Evolutionary conservation across 2,329 filamentous ascomycete genomes (phyloP).

Genomic region (Cytospora schulzeri): DNA sequence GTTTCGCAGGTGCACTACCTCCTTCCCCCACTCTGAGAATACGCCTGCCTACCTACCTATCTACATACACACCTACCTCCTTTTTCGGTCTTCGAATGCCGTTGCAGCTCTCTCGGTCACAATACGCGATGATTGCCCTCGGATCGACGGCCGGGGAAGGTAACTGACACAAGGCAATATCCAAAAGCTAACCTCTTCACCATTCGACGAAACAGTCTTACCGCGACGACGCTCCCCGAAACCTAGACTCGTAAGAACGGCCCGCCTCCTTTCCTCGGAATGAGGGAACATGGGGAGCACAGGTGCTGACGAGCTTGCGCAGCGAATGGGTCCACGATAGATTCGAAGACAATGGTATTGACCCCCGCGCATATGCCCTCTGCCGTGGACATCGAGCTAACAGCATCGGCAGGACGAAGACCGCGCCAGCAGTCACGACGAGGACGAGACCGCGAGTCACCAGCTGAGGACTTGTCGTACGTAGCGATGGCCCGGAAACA

Average conservation of each 20-base stretch:
- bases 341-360: constrained; percentile 72
- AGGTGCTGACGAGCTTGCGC: constrained; percentile 33
- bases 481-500: background rate
- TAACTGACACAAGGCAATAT: constrained; percentile 39
- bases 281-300: background rate
- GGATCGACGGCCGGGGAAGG: constrained; percentile 36
- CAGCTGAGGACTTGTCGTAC: constrained; percentile 20
- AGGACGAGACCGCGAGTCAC: constrained; percentile 22
- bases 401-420: constrained; percentile 28
- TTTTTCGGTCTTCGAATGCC: constrained; percentile 37
- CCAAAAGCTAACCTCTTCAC: constrained; percentile 47
- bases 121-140: constrained; percentile 35
- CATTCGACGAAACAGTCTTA: constrained; percentile 56
- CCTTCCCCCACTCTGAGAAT: constrained; percentile 37
- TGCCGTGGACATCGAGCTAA: constrained; percentile 4
- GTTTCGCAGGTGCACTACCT: constrained; percentile 31
- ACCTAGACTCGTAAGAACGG: constrained; percentile 67
- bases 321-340: constrained; percentile 96
- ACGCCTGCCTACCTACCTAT: constrained; percentile 14
- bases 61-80: constrained; percentile 27
- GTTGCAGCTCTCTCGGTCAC: constrained; percentile 35
- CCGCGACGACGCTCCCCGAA: constrained; percentile 63
- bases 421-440: constrained; percentile 28
- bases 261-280: constrained; percentile 6
- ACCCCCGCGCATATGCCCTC: background rate